Percentiles rank a stretch among this genome's conserved stretches.
Conservation (phyloP, 2,329 filamentous ascomycete genomes). For the Venturia aucupariae region DNA sequence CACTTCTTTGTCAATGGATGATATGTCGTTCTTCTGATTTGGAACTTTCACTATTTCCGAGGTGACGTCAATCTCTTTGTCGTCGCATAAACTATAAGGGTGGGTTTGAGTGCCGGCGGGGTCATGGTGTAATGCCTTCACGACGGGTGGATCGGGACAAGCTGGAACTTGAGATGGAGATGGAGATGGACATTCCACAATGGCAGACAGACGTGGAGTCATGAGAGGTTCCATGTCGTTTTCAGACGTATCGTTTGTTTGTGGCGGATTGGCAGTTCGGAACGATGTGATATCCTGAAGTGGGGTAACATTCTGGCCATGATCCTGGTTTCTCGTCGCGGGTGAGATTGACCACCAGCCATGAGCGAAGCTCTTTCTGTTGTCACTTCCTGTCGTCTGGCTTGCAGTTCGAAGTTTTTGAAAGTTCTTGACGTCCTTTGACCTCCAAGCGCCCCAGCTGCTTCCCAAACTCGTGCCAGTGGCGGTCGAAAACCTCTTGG, state of each 20-base stretch:
- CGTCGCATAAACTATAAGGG: not conserved
- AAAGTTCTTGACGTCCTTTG: not conserved
- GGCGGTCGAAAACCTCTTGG: not conserved
- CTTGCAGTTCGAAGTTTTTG: not conserved
- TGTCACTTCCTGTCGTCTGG: not conserved
- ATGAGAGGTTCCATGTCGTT: not conserved
- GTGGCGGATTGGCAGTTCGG: not conserved
- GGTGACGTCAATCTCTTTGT: not conserved
- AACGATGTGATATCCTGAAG: not conserved
- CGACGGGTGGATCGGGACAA: not conserved
- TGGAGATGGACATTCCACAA: not conserved
- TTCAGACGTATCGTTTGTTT: not conserved
- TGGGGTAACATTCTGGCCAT: not conserved
- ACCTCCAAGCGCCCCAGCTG: constrained; percentile 4
- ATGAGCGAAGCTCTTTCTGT: not conserved
- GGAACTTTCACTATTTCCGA: not conserved
- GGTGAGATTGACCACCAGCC: not conserved
- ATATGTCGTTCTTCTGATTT: not conserved
- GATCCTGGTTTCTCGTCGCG: not conserved
- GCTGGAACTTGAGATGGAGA: not conserved
- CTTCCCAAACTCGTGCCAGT: not conserved
- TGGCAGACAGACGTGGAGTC: not conserved
- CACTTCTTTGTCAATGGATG: not conserved
- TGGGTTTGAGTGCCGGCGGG: not conserved
- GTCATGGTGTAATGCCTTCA: not conserved